Base-by-base conservation (phyloP, 805 yeast species). In the Starmerella vitae region DNA sequence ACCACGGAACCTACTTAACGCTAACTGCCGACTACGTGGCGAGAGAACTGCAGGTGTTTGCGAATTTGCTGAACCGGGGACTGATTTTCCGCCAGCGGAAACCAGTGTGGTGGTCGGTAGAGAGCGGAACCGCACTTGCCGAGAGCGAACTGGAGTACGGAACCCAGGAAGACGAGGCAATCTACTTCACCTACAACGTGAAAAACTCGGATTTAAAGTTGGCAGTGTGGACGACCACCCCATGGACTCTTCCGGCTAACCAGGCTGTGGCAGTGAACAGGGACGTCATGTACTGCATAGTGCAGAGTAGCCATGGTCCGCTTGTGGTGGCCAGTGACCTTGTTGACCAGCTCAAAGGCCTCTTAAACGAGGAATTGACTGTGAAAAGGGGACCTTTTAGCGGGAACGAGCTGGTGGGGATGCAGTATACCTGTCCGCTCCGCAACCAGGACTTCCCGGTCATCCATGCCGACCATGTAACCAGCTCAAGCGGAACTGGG, bases 51-150 rank as follows among this genome's bases (percentile, higher is more conserved):
- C 59, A 66, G 21, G 69, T 85, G 0, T 88, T 91, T 57, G 66
- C 71, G 39, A 62, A 66, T 42, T 64, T 91, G 62, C 65, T 82
- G 48, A 66, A 68, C 27, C 70, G 68, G 34, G 79, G 80, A 0
- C 61, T 88, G 33, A 72, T 91, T 29, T 76, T 75, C 36, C 69
- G 97, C 51, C 93, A 86, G 54, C 73, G 78, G 51, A 85, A 85
- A 55, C 99, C 99, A 0, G 97, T 93, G 1, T 91, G 78, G 67
- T 91, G 97, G 96, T 93, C 96, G 1, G 78, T 88, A 46, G 95
- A 86, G 53, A 82, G 94, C 2, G 71, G 74, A 41, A 86, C 98
- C 0, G 97, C 97, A 0, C 63, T 91, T 45, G 98, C 98, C 0
- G 99, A 91, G 59, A 88, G 95, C 17, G 99, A 91, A 57, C 66